A percentile compares a stretch with the other conserved stretches of the same genome.
phyloP scores from a whole-genome alignment of 345 rosid genomes.

The Aquilaria malaccensis region DNA sequence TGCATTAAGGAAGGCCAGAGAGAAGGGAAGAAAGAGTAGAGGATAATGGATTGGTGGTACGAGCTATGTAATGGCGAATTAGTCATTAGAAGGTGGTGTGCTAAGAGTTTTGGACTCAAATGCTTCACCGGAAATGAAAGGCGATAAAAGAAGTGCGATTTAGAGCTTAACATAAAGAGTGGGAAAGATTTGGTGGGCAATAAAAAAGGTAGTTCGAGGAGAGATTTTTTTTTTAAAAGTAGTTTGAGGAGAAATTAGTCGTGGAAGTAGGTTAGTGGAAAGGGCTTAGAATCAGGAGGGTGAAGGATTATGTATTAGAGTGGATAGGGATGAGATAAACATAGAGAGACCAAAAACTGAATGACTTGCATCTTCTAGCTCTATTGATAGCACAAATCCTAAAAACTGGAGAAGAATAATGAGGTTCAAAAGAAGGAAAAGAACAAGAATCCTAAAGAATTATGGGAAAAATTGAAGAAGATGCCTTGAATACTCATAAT shows the following conservation, averaged over 20 bases:
- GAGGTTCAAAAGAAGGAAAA: constrained; percentile 35
- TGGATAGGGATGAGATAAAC: constrained; percentile 76
- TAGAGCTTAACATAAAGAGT: constrained; percentile 42
- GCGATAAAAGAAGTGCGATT: constrained; percentile 36
- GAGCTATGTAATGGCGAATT: constrained; percentile 16
- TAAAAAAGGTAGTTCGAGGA: constrained; percentile 36
- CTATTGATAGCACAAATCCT: constrained; percentile 20
- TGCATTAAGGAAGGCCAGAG: constrained; percentile 22
- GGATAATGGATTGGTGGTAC: constrained; percentile 60
- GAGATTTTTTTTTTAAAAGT: constrained; percentile 12
- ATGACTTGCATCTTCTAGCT: constrained; percentile 33
- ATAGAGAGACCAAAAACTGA: constrained; percentile 51
- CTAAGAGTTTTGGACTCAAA: constrained; percentile 35
- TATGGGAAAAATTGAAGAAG: constrained; percentile 51
- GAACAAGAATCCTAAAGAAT: constrained; percentile 61
- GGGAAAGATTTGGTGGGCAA: constrained; percentile 27
- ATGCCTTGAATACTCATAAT: too few relatives aligned
- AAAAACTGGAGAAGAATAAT: constrained; percentile 33
- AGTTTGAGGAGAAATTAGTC: constrained; percentile 27
- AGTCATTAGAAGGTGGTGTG: constrained; percentile 45
- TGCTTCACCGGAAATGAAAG: constrained; percentile 28
- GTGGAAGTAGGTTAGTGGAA: constrained; percentile 71
- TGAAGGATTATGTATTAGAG: constrained; percentile 72
- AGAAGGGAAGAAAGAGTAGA: constrained; percentile 24
- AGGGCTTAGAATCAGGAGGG: constrained; percentile 52